Evolutionary conservation across 2,329 filamentous ascomycete species (phyloP).

Genomic region (Trichoderma hamatum): DNA sequence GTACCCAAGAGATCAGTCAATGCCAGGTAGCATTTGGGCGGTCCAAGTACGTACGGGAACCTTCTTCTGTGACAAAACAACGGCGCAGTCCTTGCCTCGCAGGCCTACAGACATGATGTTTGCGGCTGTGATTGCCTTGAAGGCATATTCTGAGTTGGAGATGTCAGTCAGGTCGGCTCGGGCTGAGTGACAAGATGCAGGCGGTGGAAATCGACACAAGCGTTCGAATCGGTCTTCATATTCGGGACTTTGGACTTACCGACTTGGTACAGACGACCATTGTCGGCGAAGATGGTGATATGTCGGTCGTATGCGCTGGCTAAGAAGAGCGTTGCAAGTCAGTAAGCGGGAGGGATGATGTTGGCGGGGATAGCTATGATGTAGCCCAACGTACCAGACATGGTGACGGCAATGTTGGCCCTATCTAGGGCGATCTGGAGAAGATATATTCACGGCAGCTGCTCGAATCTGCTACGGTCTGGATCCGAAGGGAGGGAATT

Average conservation of each 20-base stretch:
- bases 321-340: conserved; percentile 35
- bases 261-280: conserved; percentile 98
- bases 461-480: background rate
- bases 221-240: conserved; percentile 4
- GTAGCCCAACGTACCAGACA: conserved; percentile 52
- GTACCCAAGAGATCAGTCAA: conserved; percentile 33
- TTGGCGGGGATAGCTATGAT: conserved; percentile 27
- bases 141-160: conserved; percentile 83
- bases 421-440: conserved; percentile 27
- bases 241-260: conserved; percentile 63
- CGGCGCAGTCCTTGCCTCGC: conserved; percentile 93
- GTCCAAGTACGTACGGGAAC: conserved; percentile 75
- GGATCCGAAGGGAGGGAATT: conserved; percentile 14
- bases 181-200: background rate
- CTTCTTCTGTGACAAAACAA: conserved; percentile 98
- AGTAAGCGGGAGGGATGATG: conserved; percentile 33
- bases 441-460: conserved; percentile 7
- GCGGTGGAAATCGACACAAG: background rate
- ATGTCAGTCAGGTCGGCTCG: conserved; percentile 32
- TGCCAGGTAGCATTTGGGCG: background rate
- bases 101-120: conserved; percentile 99
- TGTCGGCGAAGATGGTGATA: conserved; percentile 99
- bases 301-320: conserved; percentile 92
- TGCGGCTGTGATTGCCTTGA: conserved; percentile 98
- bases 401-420: conserved; percentile 43